These are phyloP conservation scores for Lizonia empirigonia DNA, from an alignment of 2,329 filamentous ascomycete species.

Conservation along the genomic window DNA sequence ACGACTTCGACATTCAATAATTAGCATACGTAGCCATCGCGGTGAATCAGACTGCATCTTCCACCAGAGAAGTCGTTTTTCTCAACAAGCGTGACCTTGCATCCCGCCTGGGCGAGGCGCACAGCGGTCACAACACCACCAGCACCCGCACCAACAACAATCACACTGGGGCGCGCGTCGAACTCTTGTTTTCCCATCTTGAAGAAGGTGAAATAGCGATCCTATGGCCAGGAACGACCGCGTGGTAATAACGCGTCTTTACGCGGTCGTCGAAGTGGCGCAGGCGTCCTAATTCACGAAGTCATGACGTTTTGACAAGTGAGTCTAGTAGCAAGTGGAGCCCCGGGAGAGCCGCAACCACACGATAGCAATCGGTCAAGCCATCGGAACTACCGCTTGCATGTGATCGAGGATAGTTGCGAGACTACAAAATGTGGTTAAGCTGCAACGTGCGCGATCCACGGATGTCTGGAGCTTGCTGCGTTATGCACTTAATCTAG, in stretches of 20 bases:
- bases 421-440: slow-evolving; percentile 4
- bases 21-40: slow-evolving; percentile 60
- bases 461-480: not conserved
- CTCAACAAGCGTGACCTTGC: slow-evolving; percentile 76
- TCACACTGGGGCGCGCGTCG: slow-evolving; percentile 31
- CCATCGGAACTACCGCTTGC: slow-evolving; percentile 7
- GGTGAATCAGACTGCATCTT: slow-evolving; percentile 68
- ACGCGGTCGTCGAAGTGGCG: slow-evolving; percentile 15
- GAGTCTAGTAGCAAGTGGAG: slow-evolving; percentile 12
- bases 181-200: slow-evolving; percentile 17
- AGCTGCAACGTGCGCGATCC: slow-evolving; percentile 1
- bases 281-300: slow-evolving; percentile 17
- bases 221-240: slow-evolving; percentile 9
- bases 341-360: slow-evolving; percentile 12
- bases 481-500: slow-evolving; percentile 5
- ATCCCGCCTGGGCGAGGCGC: slow-evolving; percentile 71
- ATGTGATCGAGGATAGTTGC: slow-evolving; percentile 4
- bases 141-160: slow-evolving; percentile 66
- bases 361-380: slow-evolving; percentile 3
- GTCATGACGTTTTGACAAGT: slow-evolving; percentile 19
- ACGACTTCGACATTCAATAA: not conserved
- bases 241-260: slow-evolving; percentile 15
- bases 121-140: slow-evolving; percentile 75
- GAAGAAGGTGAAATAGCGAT: slow-evolving; percentile 10
- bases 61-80: slow-evolving; percentile 77